Evolutionary conservation across 305 asterid species (phyloP), one percentile per base, ranked within the genome.

Genomic region (Solanum hybrid): DNA sequence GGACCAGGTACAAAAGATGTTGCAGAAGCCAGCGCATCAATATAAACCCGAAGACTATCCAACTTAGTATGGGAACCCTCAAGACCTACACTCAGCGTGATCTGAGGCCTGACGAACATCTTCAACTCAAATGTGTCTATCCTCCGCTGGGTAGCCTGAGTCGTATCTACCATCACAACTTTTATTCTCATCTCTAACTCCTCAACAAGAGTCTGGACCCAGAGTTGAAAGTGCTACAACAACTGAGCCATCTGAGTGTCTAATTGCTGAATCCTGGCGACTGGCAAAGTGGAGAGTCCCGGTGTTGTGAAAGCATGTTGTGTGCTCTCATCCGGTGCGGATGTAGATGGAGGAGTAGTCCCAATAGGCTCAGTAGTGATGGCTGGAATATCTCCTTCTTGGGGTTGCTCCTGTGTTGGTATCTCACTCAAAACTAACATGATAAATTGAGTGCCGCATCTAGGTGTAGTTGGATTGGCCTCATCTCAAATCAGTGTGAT

Each of bases 211-310:
- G 2, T 3, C 1, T 2, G 5, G 5, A 8, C n/a, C 66, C 1
- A 64, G 12, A n/a, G 27, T 22, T 22, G 3, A 64, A 22, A 1
- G 12, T 64, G 12, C 2, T 22, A n/a, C 6, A 8, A 10, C 1
- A 64, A 22, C 12, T 64, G 27, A 64, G 72, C 12, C 27, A 64
- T 64, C 27, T 64, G 26, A 22, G 72, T 64, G 3, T 64, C 27
- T 22, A 64, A 3, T 5, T 1, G 0, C 1, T 64, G 11, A 64
- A 64, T 9, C 6, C 1, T 8, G 3, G 3, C 1, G 1, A 8
- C 12, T 20, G 3, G 6, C 0, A 64, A 64, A 8, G 27, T 64
- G 2, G 72, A 56, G 10, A 56, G 66, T 7, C 72, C 1, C 1
- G 5, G 4, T 20, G 12, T 0, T 7, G 27, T 64, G 12, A 3